A percentile compares a stretch with the other conserved stretches of the same genome.
These are phyloP conservation scores for Wickerhamiella shivajii DNA, from an alignment of 805 yeast genomes.

Conservation along the genomic window DNA sequence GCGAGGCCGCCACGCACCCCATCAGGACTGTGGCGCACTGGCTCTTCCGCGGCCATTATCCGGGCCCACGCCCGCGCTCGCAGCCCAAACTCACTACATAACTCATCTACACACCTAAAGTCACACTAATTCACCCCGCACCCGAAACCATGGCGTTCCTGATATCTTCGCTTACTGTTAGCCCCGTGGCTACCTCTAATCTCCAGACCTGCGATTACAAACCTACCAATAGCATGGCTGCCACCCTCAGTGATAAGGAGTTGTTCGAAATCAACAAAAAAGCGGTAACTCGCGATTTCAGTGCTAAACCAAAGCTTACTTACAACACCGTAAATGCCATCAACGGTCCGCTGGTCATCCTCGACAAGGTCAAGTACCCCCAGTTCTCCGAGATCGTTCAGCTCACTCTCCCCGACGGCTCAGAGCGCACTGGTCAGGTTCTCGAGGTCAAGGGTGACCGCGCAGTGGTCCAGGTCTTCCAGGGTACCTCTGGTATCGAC, in stretches of 20 bases:
- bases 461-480: constrained; percentile 97
- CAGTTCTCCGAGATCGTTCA: constrained; percentile 94
- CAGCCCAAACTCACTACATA: too few species aligned
- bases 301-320: constrained; percentile 76
- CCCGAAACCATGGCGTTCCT: too few species aligned
- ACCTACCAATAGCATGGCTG: constrained; percentile 7
- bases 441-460: constrained; percentile 93
- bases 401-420: constrained; percentile 91
- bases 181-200: too few species aligned
- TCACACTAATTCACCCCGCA: too few species aligned
- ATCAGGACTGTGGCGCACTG: too few species aligned
- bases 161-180: too few species aligned
- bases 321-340: constrained; percentile 97
- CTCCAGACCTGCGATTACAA: too few species aligned
- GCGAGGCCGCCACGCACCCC: too few species aligned
- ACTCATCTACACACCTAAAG: too few species aligned
- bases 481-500: constrained; percentile 98
- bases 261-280: constrained; percentile 63
- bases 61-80: too few species aligned
- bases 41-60: too few species aligned
- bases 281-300: constrained; percentile 86
- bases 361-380: constrained; percentile 75
- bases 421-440: constrained; percentile 92
- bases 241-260: constrained; percentile 22
- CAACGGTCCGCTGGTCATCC: constrained; percentile 92